phyloP scores from a whole-genome alignment of 208 protist genomes.

The Acanthamoeba healyi region DNA sequence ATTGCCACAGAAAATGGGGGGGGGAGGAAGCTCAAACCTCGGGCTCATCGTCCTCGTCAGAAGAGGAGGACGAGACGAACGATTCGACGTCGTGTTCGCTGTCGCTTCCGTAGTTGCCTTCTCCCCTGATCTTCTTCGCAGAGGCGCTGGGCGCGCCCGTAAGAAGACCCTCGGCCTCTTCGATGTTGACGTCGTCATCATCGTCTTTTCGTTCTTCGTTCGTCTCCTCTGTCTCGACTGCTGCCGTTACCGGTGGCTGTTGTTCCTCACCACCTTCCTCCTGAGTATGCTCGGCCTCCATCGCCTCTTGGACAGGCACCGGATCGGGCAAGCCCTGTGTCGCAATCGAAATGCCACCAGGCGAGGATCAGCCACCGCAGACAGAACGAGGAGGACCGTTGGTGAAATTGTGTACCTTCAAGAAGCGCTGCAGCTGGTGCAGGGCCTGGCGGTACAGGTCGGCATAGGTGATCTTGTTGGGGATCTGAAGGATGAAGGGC shows the following conservation, averaged over 20 bases:
- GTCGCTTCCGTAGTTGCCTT: neutral
- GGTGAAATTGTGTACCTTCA: neutral
- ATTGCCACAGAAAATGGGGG: neutral
- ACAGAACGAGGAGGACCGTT: neutral
- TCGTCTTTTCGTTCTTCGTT: neutral
- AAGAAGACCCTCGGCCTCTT: neutral
- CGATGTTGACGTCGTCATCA: neutral
- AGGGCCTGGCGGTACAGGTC: slow-evolving; percentile 59
- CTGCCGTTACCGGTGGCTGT: neutral
- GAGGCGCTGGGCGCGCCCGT: neutral
- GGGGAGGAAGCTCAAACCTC: neutral
- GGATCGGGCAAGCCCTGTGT: slow-evolving; percentile 33
- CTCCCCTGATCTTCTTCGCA: neutral
- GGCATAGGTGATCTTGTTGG: slow-evolving; percentile 54
- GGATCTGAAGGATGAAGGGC: slow-evolving; percentile 46
- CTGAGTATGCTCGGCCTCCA: neutral
- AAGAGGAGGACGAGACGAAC: slow-evolving; percentile 8
- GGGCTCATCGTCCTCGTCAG: neutral
- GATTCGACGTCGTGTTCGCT: slow-evolving; percentile 14
- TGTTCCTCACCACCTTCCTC: neutral
- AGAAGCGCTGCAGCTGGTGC: slow-evolving; percentile 21
- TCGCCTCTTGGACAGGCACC: slow-evolving; percentile 23
- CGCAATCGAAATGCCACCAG: neutral
- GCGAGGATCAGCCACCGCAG: too few relatives aligned
- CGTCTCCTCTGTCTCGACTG: too few relatives aligned